Evolutionary conservation across 176 grass and related monocot genomes (phyloP).

Genomic region (Eragrostis nindensis): DNA sequence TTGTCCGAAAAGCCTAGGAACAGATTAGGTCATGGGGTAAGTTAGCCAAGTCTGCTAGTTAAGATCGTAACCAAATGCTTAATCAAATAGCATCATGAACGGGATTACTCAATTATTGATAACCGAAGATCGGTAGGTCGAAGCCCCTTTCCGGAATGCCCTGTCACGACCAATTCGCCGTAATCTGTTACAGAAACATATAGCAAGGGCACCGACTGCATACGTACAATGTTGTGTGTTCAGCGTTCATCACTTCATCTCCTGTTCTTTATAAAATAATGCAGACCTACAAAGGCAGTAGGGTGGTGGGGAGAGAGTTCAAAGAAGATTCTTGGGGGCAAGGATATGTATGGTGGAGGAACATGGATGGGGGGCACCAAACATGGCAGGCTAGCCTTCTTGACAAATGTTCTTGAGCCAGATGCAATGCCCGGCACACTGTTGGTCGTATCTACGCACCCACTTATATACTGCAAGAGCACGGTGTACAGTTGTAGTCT

Average conservation of each 20-base stretch:
- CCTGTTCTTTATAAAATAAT: conserved; percentile 13
- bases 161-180: no score
- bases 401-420: conserved; percentile 90
- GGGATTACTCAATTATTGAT: no score
- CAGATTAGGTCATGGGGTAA: no score
- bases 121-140: no score
- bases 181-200: background rate
- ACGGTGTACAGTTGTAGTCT: no score
- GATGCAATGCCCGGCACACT: conserved; percentile 51
- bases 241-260: background rate
- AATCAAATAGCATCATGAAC: no score
- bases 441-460: no score
- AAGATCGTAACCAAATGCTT: no score
- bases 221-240: background rate
- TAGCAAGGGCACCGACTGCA: background rate
- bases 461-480: no score
- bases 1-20: no score
- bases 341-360: conserved; percentile 71
- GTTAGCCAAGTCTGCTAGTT: no score
- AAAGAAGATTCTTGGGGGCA: conserved; percentile 82
- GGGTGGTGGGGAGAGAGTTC: conserved; percentile 87
- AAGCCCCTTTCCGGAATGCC: no score
- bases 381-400: conserved; percentile 81
- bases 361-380: conserved; percentile 94
- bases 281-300: conserved; percentile 76